Evolutionary conservation across 768 basidiomycete species (phyloP), one percentile per base, ranked within the genome.

Genomic region (Tulasnella sp.): DNA sequence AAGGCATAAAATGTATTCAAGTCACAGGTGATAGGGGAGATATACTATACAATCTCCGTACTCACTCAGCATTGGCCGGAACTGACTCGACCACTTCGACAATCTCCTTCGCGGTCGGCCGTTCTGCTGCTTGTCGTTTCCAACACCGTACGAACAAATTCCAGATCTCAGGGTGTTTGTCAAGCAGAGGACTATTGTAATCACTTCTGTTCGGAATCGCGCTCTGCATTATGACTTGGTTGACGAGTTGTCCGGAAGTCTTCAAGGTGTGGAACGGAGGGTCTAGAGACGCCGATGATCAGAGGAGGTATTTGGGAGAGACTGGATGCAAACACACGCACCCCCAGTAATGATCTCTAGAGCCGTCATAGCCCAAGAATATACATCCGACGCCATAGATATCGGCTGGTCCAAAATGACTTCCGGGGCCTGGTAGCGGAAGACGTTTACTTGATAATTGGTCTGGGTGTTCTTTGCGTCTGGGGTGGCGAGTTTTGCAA

Each of bases 331-430:
- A 36, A 37, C 74, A n/a, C 67, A 37, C 74, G 67, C 67, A 75
- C 74, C 9, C 8, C 58, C 54, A 9, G 74, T 39, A 34, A 75
- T 38, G 74, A 75, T 75, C 74, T 75, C 54, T 22, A 75, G 31
- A 17, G 54, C 29, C 7, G 73, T 75, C 73, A 75, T 75, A n/a
- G 52, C 73, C 73, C 73, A 75, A 3, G 73, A 75, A 52, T 75
- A 75, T 15, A 75, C 73, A 34, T 75, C 73, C 15, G 73, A 71
- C 64, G 64, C 64, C 11, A 7, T 67, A 68, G 31, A 68, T 54
- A 39, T 67, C 54, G 37, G 22, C 39, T 25, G 67, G 73, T 36
- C 31, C 31, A 42, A 29, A 45, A 29, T 39, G 22, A 49, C 49
- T 74, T 75, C 74, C 5, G 74, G 74, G 29, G 74, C 54, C 74